phyloP scores from a whole-genome alignment of 176 grass and related monocot species.

The Pontederia crassipes region DNA sequence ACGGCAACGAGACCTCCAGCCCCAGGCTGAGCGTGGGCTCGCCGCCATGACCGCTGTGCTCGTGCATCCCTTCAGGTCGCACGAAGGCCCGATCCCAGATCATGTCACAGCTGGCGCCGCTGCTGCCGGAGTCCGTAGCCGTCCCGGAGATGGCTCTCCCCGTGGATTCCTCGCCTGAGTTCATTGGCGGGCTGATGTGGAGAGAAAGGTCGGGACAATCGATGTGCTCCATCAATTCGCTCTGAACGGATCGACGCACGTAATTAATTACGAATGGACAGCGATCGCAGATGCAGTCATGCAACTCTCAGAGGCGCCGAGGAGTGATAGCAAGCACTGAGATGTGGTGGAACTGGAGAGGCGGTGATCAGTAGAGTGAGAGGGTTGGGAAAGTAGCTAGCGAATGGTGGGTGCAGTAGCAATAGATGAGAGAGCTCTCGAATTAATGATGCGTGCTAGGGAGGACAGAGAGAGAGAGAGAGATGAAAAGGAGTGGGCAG shows the following conservation, averaged over 20 bases:
- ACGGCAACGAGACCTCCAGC: conserved; percentile 12
- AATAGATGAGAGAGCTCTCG: neutral
- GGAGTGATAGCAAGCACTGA: too few species aligned
- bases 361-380: too few species aligned
- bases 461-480: neutral
- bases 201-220: conserved; percentile 54
- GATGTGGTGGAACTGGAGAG: too few species aligned
- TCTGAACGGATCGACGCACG: neutral
- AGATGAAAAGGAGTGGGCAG: conserved; percentile 9
- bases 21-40: conserved; percentile 51
- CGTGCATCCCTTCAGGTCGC: neutral
- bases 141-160: neutral
- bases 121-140: conserved; percentile 10
- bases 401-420: neutral
- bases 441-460: neutral
- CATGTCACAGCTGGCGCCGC: conserved; percentile 5
- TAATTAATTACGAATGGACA: too few species aligned
- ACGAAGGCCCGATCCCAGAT: conserved; percentile 31
- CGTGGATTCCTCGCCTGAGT: neutral
- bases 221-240: conserved; percentile 5
- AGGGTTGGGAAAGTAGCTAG: too few species aligned
- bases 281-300: too few species aligned
- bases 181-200: conserved; percentile 56
- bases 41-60: neutral
- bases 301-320: too few species aligned